Base-by-base conservation (phyloP, 1,139 yeast species). In the Wickerhamomyces sp. region DNA sequence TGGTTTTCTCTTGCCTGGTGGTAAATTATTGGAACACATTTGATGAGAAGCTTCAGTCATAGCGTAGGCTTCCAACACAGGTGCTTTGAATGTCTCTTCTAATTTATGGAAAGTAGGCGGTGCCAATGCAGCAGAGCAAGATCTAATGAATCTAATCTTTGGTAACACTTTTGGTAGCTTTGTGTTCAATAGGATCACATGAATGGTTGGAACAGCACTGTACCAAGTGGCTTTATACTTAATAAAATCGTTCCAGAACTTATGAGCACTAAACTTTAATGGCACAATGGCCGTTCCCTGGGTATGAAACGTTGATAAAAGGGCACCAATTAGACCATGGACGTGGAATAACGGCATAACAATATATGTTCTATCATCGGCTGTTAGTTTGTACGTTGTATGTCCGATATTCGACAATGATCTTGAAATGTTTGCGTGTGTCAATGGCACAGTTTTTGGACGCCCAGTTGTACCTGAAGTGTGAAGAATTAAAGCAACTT, bases 311-410 rank as follows among this genome's bases (percentile, higher is more conserved):
- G 86, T 76, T 1, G 82, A 76, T 35, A 81, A 52, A 22, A 79
- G 60, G 0, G 81, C 84, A 41, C 82, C 81, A 43, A 79, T 69
- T 35, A 81, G 62, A 1, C 88, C 88, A 54, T 81, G 88, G 26
- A 81, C 87, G 52, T 81, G 88, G 68, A 81, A 81, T 31, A 81
- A 61, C 2, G 88, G 88, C 88, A 81, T 81, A 27, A 81, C 86
- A 29, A 81, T 61, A 51, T 78, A 78, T 4, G 81, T 67, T 18
- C 71, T 57, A 54, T 81, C 88, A 8, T 51, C 42, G 1, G 63
- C 46, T 3, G 71, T 56, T 39, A 81, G 58, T 30, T 65, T 64
- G 56, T 81, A 81, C 4, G 86, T 30, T 7, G 22, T 78, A 44
- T 67, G 64, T 13, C 72, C 61, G 44, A 81, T 77, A 63, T 80